Evolutionary conservation across 345 rosid species (phyloP).

Genomic region (Aegle marmelos): DNA sequence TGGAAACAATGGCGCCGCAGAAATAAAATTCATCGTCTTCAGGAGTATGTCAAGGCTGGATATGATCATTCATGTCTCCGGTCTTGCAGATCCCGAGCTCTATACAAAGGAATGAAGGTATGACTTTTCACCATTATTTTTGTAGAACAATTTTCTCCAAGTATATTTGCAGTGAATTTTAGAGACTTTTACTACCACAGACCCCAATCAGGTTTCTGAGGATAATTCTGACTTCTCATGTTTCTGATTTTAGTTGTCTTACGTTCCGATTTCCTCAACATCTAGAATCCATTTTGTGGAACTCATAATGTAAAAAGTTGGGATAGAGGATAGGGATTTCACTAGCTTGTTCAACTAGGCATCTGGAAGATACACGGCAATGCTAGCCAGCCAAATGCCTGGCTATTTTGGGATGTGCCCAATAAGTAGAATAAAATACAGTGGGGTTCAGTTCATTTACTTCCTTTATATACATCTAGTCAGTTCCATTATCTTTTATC

Average conservation of each 20-base stretch:
- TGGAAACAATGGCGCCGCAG: conserved; percentile 98
- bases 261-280: background rate
- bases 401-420: background rate
- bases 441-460: background rate
- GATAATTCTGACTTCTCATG: conserved; percentile 1
- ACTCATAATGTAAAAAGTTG: background rate
- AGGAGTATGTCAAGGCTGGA: conserved; percentile 94
- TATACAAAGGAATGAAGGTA: conserved; percentile 99
- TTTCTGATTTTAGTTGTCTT: background rate
- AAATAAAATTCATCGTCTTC: conserved; percentile 84
- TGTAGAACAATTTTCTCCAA: conserved; percentile 6
- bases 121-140: conserved; percentile 16
- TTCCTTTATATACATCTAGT: background rate
- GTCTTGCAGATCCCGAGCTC: conserved; percentile 96
- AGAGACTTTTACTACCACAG: background rate
- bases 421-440: background rate
- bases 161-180: background rate
- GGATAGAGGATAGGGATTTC: background rate
- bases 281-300: background rate
- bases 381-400: background rate
- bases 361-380: background rate
- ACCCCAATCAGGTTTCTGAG: conserved; percentile 1
- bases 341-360: background rate
- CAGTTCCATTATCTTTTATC: background rate
- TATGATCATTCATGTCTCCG: conserved; percentile 99